Percentiles rank a stretch among this genome's conserved stretches.
Conservation (phyloP, 352 stramenopile genomes). For the Salisapilia sapeloensis region DNA sequence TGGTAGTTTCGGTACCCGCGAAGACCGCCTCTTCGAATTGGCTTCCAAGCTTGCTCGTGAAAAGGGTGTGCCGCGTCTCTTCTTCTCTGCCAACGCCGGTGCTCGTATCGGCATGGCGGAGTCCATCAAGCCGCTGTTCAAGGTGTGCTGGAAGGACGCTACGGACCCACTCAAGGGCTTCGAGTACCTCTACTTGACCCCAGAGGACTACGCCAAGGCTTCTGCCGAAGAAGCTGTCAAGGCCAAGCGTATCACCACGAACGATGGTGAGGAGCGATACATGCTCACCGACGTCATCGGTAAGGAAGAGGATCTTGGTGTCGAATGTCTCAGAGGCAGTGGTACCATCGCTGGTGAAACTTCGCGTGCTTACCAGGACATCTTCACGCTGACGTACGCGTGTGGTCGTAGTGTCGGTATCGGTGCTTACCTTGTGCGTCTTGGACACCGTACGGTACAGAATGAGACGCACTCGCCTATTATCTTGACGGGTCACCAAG, state of each 20-base stretch:
- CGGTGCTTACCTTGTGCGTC: conserved; percentile 97
- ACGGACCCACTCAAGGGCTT: conserved; percentile 95
- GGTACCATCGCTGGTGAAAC: conserved; percentile 99
- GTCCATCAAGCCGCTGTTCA: conserved; percentile 96
- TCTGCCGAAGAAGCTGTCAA: conserved; percentile 84
- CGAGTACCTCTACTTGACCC: conserved; percentile 96
- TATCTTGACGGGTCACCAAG: conserved; percentile 99
- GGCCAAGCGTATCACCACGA: conserved; percentile 43
- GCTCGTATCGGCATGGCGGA: conserved; percentile 98
- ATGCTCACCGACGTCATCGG: conserved; percentile 97
- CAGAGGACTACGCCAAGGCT: conserved; percentile 89
- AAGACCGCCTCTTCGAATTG: conserved; percentile 98
- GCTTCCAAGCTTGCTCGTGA: conserved; percentile 91
- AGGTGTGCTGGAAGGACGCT: conserved; percentile 95
- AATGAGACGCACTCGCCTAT: conserved; percentile 95
- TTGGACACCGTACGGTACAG: conserved; percentile 99
- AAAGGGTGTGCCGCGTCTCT: conserved; percentile 91
- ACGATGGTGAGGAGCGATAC: conserved; percentile 76
- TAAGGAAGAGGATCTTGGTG: conserved; percentile 93
- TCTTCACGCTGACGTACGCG: conserved; percentile 99
- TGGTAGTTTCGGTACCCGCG: conserved; percentile 97
- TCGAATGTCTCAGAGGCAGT: conserved; percentile 99
- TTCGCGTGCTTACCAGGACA: conserved; percentile 94
- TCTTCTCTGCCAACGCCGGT: conserved; percentile 98
- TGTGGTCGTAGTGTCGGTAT: conserved; percentile 98